A percentile compares a stretch with the other conserved stretches of the same genome.
Conservation (phyloP, 2,329 filamentous ascomycete species). For the Pezicula neosporulosa region DNA sequence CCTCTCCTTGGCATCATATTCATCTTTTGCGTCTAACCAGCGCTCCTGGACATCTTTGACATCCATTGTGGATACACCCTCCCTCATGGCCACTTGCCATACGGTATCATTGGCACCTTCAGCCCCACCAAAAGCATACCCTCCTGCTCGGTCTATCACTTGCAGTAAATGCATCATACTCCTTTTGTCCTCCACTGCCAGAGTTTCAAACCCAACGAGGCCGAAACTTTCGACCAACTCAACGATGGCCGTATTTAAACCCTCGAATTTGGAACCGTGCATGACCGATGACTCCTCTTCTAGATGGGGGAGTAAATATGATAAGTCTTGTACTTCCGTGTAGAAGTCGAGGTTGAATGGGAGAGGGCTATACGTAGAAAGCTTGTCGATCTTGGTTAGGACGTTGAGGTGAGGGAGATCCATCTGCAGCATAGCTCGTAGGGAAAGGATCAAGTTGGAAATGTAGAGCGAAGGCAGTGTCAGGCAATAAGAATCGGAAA, state of each 20-base stretch:
- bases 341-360: slow-evolving; percentile 97
- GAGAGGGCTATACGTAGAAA: slow-evolving; percentile 77
- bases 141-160: slow-evolving; percentile 86
- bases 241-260: slow-evolving; percentile 82
- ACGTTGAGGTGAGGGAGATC: slow-evolving; percentile 95
- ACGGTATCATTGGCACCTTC: slow-evolving; percentile 93
- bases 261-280: slow-evolving; percentile 72
- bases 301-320: slow-evolving; percentile 77
- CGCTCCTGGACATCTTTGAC: slow-evolving; percentile 89
- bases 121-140: slow-evolving; percentile 87
- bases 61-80: slow-evolving; percentile 71
- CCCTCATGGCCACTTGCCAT: slow-evolving; percentile 94
- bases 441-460: slow-evolving; percentile 85
- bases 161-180: slow-evolving; percentile 92
- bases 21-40: slow-evolving; percentile 89
- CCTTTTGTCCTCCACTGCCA: slow-evolving; percentile 94
- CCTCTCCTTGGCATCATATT: slow-evolving; percentile 77
- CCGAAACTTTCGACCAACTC: slow-evolving; percentile 86
- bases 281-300: slow-evolving; percentile 72
- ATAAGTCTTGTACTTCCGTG: slow-evolving; percentile 92
- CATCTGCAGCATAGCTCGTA: slow-evolving; percentile 97
- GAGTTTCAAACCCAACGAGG: slow-evolving; percentile 85
- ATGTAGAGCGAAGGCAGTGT: slow-evolving; percentile 94
- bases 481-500: slow-evolving; percentile 91
- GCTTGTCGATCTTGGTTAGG: slow-evolving; percentile 95